phyloP scores from a whole-genome alignment of 2,329 filamentous ascomycete species.

The Botryotinia convoluta region DNA sequence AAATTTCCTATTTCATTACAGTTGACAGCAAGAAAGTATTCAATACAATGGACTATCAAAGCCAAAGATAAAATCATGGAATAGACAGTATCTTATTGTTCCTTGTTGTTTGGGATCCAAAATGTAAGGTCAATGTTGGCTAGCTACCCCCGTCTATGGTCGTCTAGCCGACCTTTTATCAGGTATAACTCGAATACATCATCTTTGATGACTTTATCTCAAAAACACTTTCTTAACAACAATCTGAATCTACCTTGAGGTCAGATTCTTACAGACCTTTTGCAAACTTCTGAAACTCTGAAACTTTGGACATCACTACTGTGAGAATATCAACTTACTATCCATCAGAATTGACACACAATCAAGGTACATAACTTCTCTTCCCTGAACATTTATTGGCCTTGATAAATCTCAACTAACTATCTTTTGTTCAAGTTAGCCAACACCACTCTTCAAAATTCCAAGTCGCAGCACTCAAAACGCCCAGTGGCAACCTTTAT shows the following conservation, averaged over 20 bases:
- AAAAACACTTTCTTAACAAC: background rate
- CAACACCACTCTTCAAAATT: too few relatives aligned
- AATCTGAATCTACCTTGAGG: background rate
- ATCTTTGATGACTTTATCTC: background rate
- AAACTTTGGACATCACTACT: background rate
- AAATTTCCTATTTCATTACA: background rate
- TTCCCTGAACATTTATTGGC: too few relatives aligned
- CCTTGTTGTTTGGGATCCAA: background rate
- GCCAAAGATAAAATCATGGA: background rate
- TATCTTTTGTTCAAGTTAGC: background rate
- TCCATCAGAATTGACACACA: too few relatives aligned
- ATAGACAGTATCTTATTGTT: background rate
- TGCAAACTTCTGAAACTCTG: background rate
- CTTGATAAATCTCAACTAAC: background rate
- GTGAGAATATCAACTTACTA: background rate
- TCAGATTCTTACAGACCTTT: background rate
- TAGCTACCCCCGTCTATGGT: background rate
- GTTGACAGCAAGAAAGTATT: background rate
- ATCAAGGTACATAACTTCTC: background rate
- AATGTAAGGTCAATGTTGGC: too few relatives aligned
- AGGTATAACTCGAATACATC: background rate
- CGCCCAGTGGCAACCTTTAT: background rate
- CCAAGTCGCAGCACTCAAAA: too few relatives aligned
- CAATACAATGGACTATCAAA: background rate
- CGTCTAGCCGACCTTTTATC: background rate